Percentiles rank a stretch among this genome's conserved stretches.
These are phyloP conservation scores for Blastobotrys muscicola DNA, from an alignment of 805 yeast species.

Conservation along the genomic window DNA sequence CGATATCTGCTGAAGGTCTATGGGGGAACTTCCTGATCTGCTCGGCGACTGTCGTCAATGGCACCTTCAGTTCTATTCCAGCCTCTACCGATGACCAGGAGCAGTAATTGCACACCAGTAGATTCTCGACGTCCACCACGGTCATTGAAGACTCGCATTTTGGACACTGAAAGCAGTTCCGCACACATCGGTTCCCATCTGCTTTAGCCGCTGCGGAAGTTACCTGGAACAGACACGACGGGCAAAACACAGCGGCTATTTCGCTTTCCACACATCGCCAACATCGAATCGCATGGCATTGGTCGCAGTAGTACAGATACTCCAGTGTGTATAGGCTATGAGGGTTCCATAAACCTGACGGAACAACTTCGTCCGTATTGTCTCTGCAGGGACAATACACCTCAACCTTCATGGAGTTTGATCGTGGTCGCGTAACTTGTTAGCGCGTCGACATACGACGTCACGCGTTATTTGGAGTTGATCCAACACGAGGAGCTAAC, in stretches of 20 bases:
- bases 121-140: conserved; percentile 8
- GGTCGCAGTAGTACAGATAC: conserved; percentile 28
- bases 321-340: conserved; percentile 20
- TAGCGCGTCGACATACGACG: too few species aligned
- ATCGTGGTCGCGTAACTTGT: too few species aligned
- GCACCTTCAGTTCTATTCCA: too few species aligned
- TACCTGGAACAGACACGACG: conserved; percentile 28
- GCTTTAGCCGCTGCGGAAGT: conserved; percentile 20
- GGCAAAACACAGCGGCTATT: conserved; percentile 28
- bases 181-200: conserved; percentile 21
- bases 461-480: too few species aligned
- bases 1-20: neutral
- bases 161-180: conserved; percentile 31
- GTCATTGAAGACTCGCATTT: conserved; percentile 19
- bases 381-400: conserved; percentile 5
- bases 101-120: conserved; percentile 19
- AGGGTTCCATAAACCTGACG: conserved; percentile 9
- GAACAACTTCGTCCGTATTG: neutral
- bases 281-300: conserved; percentile 29
- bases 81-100: conserved; percentile 9
- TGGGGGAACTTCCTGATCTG: too few species aligned
- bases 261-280: conserved; percentile 28
- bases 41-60: too few species aligned
- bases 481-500: too few species aligned
- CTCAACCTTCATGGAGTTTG: neutral